A percentile compares a stretch with the other conserved stretches of the same genome.
Conservation (phyloP, 768 basidiomycete species). For the Cystofilobasidium capitatum region DNA sequence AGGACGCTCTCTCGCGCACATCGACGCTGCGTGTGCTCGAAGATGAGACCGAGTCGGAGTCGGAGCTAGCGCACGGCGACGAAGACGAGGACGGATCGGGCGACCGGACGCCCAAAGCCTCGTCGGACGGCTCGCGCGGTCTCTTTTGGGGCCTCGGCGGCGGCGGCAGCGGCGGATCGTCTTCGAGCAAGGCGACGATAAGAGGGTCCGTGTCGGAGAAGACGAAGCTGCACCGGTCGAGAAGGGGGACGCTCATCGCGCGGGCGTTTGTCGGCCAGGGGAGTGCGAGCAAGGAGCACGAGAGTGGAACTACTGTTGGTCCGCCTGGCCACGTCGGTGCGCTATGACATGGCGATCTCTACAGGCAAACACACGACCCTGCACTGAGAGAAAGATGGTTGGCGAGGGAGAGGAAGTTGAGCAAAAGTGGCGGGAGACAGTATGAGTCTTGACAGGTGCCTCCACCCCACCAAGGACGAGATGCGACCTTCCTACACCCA, state of each 20-base stretch:
- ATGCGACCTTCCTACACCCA: background rate
- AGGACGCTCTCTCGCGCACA: background rate
- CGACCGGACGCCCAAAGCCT: slow-evolving; percentile 15
- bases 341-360: too few species aligned
- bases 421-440: too few species aligned
- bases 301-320: too few species aligned
- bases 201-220: slow-evolving; percentile 14
- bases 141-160: slow-evolving; percentile 22
- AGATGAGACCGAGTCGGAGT: background rate
- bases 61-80: background rate
- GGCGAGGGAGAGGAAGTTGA: too few species aligned
- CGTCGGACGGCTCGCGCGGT: background rate
- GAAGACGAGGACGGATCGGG: slow-evolving; percentile 4
- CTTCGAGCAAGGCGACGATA: background rate
- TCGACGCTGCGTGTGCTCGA: background rate
- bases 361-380: too few species aligned
- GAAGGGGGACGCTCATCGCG: background rate
- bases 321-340: too few species aligned
- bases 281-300: background rate
- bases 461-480: background rate
- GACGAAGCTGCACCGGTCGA: background rate
- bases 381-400: too few species aligned
- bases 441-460: too few species aligned
- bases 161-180: background rate
- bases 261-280: slow-evolving; percentile 1